Percentiles rank a stretch among this genome's conserved stretches.
These are phyloP conservation scores for Sclerotinia spermophila DNA, from an alignment of 2,329 filamentous ascomycete genomes.

Conservation along the genomic window DNA sequence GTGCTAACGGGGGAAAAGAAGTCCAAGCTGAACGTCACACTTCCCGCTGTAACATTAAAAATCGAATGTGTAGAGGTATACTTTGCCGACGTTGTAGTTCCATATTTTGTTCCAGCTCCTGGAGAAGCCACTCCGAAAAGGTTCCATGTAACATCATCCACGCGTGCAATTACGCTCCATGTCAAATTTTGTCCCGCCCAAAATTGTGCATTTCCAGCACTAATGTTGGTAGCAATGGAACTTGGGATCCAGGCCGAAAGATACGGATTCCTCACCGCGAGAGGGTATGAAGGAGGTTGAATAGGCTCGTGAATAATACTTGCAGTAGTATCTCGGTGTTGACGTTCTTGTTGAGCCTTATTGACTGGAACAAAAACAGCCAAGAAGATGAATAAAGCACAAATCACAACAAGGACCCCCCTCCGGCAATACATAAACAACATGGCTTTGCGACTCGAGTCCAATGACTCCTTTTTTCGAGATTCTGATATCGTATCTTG, in stretches of 20 bases:
- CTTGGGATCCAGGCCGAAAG: constrained; percentile 38
- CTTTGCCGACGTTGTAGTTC: constrained; percentile 26
- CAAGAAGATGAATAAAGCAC: background rate
- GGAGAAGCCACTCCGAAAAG: constrained; percentile 35
- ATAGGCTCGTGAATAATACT: constrained; percentile 1
- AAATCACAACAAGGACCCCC: background rate
- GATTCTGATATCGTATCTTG: background rate
- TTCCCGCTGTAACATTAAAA: constrained; percentile 32
- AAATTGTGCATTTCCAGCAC: constrained; percentile 35
- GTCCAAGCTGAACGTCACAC: constrained; percentile 34
- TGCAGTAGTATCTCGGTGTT: background rate
- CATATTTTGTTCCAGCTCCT: constrained; percentile 25
- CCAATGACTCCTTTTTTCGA: background rate
- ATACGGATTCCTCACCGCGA: constrained; percentile 17
- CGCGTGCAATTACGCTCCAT: constrained; percentile 38
- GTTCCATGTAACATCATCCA: constrained; percentile 35
- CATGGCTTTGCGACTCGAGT: background rate
- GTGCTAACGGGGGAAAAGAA: constrained; percentile 39
- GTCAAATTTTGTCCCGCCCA: constrained; percentile 37
- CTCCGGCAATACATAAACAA: background rate
- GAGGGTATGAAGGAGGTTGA: constrained; percentile 16
- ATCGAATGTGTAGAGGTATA: constrained; percentile 38
- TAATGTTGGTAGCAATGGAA: constrained; percentile 29
- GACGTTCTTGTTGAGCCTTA: constrained; percentile 1
- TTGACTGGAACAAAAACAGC: background rate